These are phyloP conservation scores for Dictyostelium citrinum DNA, from an alignment of 78 protist species.

Conservation along the genomic window DNA sequence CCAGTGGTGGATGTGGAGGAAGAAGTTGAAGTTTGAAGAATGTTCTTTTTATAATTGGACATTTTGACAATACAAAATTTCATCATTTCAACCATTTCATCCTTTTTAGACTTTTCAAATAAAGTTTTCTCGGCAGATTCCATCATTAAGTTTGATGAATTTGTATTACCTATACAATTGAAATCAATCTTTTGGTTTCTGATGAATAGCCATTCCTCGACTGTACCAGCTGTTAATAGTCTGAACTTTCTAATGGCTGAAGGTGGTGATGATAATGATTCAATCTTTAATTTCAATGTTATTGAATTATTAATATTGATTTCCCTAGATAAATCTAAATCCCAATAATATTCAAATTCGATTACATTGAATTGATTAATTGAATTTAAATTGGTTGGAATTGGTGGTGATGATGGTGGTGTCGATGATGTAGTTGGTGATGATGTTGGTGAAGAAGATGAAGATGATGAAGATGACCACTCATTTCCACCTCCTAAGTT, in stretches of 20 bases:
- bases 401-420: background rate
- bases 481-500: background rate
- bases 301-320: background rate
- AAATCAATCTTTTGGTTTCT: background rate
- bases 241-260: background rate
- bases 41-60: conserved; percentile 14
- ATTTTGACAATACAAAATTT: conserved; percentile 64
- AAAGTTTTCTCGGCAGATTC: background rate
- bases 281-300: background rate
- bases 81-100: conserved; percentile 65
- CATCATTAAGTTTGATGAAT: background rate
- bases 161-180: background rate
- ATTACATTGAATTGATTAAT: background rate
- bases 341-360: conserved; percentile 21
- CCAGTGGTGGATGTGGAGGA: background rate
- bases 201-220: conserved; percentile 57
- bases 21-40: background rate
- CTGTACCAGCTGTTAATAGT: conserved; percentile 20
- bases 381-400: background rate
- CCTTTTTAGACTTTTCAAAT: conserved; percentile 3
- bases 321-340: background rate
- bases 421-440: background rate
- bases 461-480: background rate
- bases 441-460: background rate
- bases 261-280: background rate